These are phyloP conservation scores for Limnomonas spitsbergensis DNA, from an alignment of 139 green algal species.

Conservation along the genomic window DNA sequence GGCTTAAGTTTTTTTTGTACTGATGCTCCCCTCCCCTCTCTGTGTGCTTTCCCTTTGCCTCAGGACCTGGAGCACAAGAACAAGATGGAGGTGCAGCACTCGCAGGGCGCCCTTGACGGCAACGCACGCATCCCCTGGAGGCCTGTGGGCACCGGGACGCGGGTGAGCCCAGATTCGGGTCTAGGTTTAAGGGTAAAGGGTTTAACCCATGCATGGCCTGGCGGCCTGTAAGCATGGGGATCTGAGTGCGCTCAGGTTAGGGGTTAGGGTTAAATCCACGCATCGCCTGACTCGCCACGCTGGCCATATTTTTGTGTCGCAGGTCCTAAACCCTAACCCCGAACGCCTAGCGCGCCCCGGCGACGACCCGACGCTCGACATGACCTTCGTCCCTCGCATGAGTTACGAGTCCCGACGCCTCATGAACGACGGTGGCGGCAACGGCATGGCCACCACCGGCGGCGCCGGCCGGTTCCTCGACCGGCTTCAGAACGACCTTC, in stretches of 20 bases:
- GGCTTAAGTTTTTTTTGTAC: not conserved
- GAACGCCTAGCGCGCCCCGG: conserved; percentile 26
- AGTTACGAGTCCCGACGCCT: conserved; percentile 20
- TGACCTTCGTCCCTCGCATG: conserved; percentile 14
- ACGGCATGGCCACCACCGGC: not conserved
- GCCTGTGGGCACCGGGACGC: conserved; percentile 31
- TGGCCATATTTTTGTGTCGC: no score
- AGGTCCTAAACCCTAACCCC: conserved; percentile 19
- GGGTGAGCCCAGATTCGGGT: no score
- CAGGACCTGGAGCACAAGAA: conserved; percentile 20
- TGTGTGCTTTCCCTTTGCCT: not conserved
- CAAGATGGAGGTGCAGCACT: not conserved
- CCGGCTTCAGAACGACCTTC: conserved; percentile 45
- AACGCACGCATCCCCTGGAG: conserved; percentile 44
- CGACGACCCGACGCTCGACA: conserved; percentile 23
- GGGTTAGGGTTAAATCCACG: no score
- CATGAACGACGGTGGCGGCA: conserved; percentile 28
- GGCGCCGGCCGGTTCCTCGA: conserved; percentile 42
- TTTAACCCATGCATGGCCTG: no score
- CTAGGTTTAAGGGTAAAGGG: no score
- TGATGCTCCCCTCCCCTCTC: no score
- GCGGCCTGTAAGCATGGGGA: no score
- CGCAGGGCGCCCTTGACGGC: conserved; percentile 24
- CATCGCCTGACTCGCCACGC: no score
- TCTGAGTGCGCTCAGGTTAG: no score